Base-by-base conservation (phyloP, 2,329 filamentous ascomycete species). In the Thielaviopsis musarum region DNA sequence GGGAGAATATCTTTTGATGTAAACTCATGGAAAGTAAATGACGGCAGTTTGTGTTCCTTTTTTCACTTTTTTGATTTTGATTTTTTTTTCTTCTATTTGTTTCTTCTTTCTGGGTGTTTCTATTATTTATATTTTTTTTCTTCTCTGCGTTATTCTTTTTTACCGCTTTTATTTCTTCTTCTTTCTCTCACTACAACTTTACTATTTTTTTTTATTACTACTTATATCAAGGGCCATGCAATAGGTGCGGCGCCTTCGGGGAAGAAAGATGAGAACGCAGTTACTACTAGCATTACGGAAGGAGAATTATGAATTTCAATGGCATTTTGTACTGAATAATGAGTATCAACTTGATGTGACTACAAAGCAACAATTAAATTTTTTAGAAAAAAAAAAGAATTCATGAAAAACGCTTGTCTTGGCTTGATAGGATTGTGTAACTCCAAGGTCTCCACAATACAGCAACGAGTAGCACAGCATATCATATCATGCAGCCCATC, bases 11-110 rank as follows among this genome's bases (percentile, higher is more conserved):
- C 45, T 49, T 24, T 54, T 28, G n/a, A 59, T 52, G 51, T 21
- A 49, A 38, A 49, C 19, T 49, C 45, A 21, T 21, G 45, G 7
- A 49, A 49, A 49, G 45, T 49, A 49, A 49, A 49, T 49, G 45
- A 49, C 45, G 45, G n/a, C n/a, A 49, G 45, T 49, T 21, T 49
- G 1, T 24, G 52, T 34, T 17, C 38, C 21, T 53, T 22, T 26
- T 49, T 51, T 38, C 38, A 22, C 19, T 48, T 19, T 15, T 22
- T 12, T 41, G 21, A 15, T 34, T 52, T 19, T 38, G 10, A 28
- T 30, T 24, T 57, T 60, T 57, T 56, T 34, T 26, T 51, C 48
- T 54, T 24, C 52, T 17, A 15, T 52, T 54, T 48, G 24, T 59
- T 45, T 49, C 30, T 26, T 56, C 38, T 41, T 56, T 38, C 21